Evolutionary conservation across 2,329 filamentous ascomycete species (phyloP).

Genomic region (Colletotrichum phormii): DNA sequence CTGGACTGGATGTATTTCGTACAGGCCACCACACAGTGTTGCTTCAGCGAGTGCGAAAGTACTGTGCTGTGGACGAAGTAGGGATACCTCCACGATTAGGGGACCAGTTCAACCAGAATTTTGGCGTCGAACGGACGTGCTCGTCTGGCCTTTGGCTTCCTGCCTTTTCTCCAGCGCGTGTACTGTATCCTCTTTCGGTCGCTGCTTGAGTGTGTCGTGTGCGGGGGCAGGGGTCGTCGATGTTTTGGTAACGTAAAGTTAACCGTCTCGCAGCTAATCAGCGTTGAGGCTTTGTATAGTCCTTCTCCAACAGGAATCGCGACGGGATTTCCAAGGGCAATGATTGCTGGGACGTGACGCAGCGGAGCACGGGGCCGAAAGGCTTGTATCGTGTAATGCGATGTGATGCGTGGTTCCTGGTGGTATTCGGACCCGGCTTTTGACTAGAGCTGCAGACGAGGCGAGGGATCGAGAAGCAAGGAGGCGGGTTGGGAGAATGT

Average conservation of each 20-base stretch:
- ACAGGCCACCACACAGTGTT: neutral
- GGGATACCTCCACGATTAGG: constrained; percentile 23
- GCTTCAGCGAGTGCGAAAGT: neutral
- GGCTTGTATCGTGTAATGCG: constrained; percentile 25
- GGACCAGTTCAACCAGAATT: constrained; percentile 31
- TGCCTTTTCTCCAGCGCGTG: neutral
- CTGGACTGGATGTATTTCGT: neutral
- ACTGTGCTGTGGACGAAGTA: neutral
- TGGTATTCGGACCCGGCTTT: constrained; percentile 6
- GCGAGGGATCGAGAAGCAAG: constrained; percentile 14
- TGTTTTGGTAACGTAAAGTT: constrained; percentile 37
- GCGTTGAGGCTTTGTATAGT: constrained; percentile 24
- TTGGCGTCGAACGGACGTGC: constrained; percentile 30
- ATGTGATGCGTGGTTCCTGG: neutral
- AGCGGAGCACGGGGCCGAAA: constrained; percentile 16
- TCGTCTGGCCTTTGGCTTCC: constrained; percentile 32
- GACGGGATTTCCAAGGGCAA: constrained; percentile 15
- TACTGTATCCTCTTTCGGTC: neutral
- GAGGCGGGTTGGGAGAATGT: neutral
- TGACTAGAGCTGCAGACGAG: constrained; percentile 10
- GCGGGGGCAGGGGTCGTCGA: constrained; percentile 25
- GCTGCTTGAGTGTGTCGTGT: constrained; percentile 31
- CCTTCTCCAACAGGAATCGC: constrained; percentile 17
- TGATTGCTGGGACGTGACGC: constrained; percentile 30
- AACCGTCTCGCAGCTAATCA: constrained; percentile 31